A percentile compares a stretch with the other conserved stretches of the same genome.
phyloP scores from a whole-genome alignment of 306 rosid genomes.

The Prunus davidiana region DNA sequence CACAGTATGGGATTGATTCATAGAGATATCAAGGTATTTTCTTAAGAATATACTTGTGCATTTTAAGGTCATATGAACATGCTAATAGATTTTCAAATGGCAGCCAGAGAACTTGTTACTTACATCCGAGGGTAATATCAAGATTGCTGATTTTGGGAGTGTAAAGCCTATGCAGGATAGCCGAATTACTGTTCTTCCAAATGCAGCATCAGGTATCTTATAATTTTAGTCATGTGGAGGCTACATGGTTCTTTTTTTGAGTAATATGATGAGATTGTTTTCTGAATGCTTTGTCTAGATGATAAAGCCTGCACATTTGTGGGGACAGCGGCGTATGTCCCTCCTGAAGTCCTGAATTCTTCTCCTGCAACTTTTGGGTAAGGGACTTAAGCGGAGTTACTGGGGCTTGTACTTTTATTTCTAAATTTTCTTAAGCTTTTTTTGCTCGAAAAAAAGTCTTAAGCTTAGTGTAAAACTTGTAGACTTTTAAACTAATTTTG shows the following conservation, averaged over 20 bases:
- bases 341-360: constrained; percentile 99
- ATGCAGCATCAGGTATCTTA: constrained; percentile 85
- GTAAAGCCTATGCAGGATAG: constrained; percentile 98
- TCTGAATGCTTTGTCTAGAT: constrained; percentile 40
- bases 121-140: constrained; percentile 84
- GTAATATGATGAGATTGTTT: constrained; percentile 18
- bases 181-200: constrained; percentile 93
- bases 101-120: constrained; percentile 99
- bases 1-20: constrained; percentile 94
- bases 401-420: not conserved
- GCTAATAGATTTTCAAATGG: constrained; percentile 32
- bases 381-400: not conserved
- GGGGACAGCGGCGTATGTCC: constrained; percentile 99
- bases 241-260: constrained; percentile 14
- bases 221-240: constrained; percentile 13
- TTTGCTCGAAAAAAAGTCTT: not conserved
- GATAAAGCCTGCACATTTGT: constrained; percentile 99
- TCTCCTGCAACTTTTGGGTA: constrained; percentile 99
- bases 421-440: not conserved
- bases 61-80: constrained; percentile 16
- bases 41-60: constrained; percentile 17
- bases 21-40: constrained; percentile 91
- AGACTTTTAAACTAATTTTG: not conserved
- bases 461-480: constrained; percentile 13
- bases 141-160: constrained; percentile 98